Evolutionary conservation across 306 rosid species (phyloP), one percentile per base, ranked within the genome.

Genomic region (Fragaria vesca): DNA sequence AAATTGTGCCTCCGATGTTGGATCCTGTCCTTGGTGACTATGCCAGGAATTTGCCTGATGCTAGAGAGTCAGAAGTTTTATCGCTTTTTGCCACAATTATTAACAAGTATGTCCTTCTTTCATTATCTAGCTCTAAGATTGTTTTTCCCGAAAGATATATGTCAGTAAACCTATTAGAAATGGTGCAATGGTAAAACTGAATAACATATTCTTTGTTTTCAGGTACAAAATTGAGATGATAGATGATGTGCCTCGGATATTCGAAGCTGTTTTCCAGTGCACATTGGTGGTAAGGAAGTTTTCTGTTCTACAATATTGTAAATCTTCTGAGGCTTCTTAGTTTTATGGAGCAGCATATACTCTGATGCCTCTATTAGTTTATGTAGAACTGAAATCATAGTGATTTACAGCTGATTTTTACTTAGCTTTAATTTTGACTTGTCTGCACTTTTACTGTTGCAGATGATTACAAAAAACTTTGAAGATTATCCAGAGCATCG

Each of bases 401-500:
- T 28, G 62, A 21, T 79, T 47, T 20, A 62, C 12, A 2, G n/a
- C 36, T 2, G 26, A 21, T 48, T 16, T 18, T 32, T 61, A 7
- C 40, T 8, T 70, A 0, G 76, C 24, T 80, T 66, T 51, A 48
- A 43, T 42, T 17, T 28, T 40, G 16, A 76, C 85, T n/a, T 76
- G 51, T 21, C 21, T 73, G 15, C 28, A 61, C 78, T 58, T 57
- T 54, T 34, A 1, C 10, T 42, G 34, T 46, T 73, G 76, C 85
- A 96, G 98, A 96, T 96, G 99, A 96, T 96, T 74, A 93, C 97
- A 13, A 93, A 89, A 79, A 93, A 90, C 80, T 96, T 91, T 82
- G 98, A 96, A 84, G 99, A 96, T 82, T 93, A 96, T 83, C 99
- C 98, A 2, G 98, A 96, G 88, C 98, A 96, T 85, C 91, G 99